These are phyloP conservation scores for Hamigera avellanea DNA, from an alignment of 495 filamentous ascomycete species.

Conservation along the genomic window DNA sequence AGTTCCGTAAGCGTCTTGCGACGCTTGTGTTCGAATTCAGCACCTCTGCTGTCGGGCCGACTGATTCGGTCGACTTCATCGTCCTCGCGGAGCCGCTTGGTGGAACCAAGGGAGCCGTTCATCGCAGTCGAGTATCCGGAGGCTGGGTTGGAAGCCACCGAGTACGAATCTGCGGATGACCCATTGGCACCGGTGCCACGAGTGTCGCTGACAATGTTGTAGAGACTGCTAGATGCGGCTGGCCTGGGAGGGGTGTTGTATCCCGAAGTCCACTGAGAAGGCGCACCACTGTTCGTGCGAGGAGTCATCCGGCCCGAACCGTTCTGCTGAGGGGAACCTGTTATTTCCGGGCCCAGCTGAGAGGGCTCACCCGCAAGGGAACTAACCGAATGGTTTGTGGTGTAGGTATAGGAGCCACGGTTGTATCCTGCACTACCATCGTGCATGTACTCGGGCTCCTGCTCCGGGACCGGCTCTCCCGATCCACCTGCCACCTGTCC, in stretches of 20 bases:
- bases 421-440: slow-evolving; percentile 45
- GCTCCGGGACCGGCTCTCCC: slow-evolving; percentile 65
- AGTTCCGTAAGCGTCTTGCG: slow-evolving; percentile 68
- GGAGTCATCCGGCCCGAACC: slow-evolving; percentile 83
- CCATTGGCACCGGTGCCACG: slow-evolving; percentile 59
- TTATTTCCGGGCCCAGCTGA: slow-evolving; percentile 77
- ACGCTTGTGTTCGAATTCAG: slow-evolving; percentile 66
- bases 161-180: slow-evolving; percentile 53
- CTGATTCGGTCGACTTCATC: slow-evolving; percentile 63
- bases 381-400: slow-evolving; percentile 47
- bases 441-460: slow-evolving; percentile 75
- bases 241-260: slow-evolving; percentile 73
- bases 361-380: slow-evolving; percentile 63
- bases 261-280: slow-evolving; percentile 65
- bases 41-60: slow-evolving; percentile 53
- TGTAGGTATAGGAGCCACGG: slow-evolving; percentile 67
- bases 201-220: slow-evolving; percentile 84
- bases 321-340: slow-evolving; percentile 74
- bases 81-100: slow-evolving; percentile 71
- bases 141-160: slow-evolving; percentile 43
- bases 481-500: slow-evolving; percentile 42
- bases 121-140: slow-evolving; percentile 42
- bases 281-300: slow-evolving; percentile 52
- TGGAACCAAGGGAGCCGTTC: slow-evolving; percentile 54
- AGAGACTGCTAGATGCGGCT: slow-evolving; percentile 64